Percentiles rank a stretch among this genome's conserved stretches.
Conservation (phyloP, 1,139 yeast genomes). For the Diutina pseudorugosa region DNA sequence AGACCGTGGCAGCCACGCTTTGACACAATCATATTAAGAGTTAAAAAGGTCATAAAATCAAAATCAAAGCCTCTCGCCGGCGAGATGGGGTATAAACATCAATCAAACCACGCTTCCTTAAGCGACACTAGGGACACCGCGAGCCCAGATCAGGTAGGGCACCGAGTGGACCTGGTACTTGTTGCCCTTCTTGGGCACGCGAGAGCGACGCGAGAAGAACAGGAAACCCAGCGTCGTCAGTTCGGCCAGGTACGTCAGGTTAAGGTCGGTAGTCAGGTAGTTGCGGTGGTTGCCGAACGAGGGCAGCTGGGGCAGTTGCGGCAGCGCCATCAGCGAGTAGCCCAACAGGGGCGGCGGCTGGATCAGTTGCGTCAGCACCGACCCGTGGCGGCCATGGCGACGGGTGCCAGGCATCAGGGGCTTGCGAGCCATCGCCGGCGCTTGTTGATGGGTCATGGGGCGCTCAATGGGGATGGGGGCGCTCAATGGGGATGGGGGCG, state of each 20-base stretch:
- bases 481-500: neutral
- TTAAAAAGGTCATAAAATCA: neutral
- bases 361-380: neutral
- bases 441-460: neutral
- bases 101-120: neutral
- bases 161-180: slow-evolving; percentile 21
- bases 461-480: neutral
- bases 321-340: neutral
- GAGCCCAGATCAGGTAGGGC: slow-evolving; percentile 16
- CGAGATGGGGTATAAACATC: neutral
- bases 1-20: neutral
- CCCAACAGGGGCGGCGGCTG: neutral
- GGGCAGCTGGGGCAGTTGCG: neutral
- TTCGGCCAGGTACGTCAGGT: slow-evolving; percentile 4
- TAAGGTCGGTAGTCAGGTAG: slow-evolving; percentile 4
- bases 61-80: slow-evolving; percentile 1
- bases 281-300: neutral
- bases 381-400: neutral
- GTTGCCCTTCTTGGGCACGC: slow-evolving; percentile 10
- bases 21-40: neutral
- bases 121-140: neutral
- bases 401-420: slow-evolving; percentile 4
- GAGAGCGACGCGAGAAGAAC: slow-evolving; percentile 3
- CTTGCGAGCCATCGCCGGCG: neutral
- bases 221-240: slow-evolving; percentile 3